Base-by-base conservation (phyloP, 768 basidiomycete species). In the Rhodotorula kratochvilovae region DNA sequence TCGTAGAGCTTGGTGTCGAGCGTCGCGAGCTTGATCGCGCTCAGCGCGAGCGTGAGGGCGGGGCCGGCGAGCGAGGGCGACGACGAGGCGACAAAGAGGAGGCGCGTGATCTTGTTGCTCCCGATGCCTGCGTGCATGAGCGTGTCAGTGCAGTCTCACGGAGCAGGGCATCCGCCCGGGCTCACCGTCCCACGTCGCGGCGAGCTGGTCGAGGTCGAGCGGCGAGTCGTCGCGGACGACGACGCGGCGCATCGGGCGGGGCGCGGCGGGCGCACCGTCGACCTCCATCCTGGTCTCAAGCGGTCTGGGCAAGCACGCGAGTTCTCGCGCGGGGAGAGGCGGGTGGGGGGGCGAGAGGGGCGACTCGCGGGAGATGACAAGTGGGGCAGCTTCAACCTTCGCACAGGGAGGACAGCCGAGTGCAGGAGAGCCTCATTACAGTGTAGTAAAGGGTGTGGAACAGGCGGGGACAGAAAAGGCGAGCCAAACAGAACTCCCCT, bases 191-290 rank as follows among this genome's bases (percentile, higher is more conserved):
- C 93, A 94, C 63, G 86, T 85, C 54, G 88, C 82, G 68, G 88
- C 87, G 79, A 91, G 90, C 53, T 86, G 80, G 67, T 94, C 92
- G 63, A 94, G 85, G 78, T 95, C 92, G 78, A 92, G 93, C 8
- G 92, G 90, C 78, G 92, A 91, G 0, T 84, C 84, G 54, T 90
- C 89, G 79, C 92, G 88, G 23, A 92, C 84, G 21, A 71, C 33
- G 58, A 80, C 29, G 33, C 61, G 62, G 39, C 54, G 72, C 19
- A 13, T n/a, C 1, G 72, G 54, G 23, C 29, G 57, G 10, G 25
- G n/a, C 16, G 42, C 50, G 1, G 36, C 27, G 11, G 46, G 31
- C 1, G 39, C 17, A 16, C 51, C 5, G 36, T 72, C 71, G 45
- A 72, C 51, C 6, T 72, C 66, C 71, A 72, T 72, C 10, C 2